Percentiles rank a stretch among this genome's conserved stretches.
phyloP scores from a whole-genome alignment of 176 grass and related monocot genomes.

The Aegilops sharonensis region DNA sequence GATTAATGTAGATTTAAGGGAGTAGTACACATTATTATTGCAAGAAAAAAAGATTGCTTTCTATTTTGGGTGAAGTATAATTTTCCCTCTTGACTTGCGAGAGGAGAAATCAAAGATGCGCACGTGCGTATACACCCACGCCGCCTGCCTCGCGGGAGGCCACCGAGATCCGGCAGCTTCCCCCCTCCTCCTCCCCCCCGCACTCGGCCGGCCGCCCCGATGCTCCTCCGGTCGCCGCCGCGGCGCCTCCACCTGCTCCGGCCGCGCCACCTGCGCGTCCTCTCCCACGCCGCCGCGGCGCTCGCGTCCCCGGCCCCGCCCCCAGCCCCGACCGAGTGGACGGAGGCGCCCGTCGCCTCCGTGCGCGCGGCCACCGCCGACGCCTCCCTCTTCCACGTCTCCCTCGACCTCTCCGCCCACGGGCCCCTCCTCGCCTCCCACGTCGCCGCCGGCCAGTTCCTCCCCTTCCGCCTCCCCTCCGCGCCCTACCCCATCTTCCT shows the following conservation, averaged over 20 bases:
- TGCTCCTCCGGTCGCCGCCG: not conserved
- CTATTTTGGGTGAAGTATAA: too few relatives aligned
- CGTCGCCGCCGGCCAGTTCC: conserved; percentile 72
- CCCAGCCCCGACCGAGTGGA: conserved; percentile 49
- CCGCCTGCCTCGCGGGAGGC: too few relatives aligned
- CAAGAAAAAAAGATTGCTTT: too few relatives aligned
- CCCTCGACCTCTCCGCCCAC: conserved; percentile 59
- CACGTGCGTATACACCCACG: too few relatives aligned
- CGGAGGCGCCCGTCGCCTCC: conserved; percentile 47
- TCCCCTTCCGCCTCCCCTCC: conserved; percentile 57
- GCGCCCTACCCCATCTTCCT: conserved; percentile 58
- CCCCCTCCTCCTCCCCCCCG: too few relatives aligned
- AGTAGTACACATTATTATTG: too few relatives aligned
- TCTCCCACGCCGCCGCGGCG: conserved; percentile 31
- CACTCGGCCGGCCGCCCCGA: not conserved
- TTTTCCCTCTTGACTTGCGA: too few relatives aligned
- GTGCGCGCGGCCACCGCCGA: conserved; percentile 65
- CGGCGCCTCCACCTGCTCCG: not conserved
- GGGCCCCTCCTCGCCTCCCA: conserved; percentile 51
- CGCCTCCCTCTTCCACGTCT: conserved; percentile 73
- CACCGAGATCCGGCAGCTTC: too few relatives aligned
- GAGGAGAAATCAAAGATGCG: too few relatives aligned
- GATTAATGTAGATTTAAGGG: too few relatives aligned
- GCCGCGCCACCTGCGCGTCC: conserved; percentile 18
- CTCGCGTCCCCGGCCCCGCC: conserved; percentile 4